Base-by-base conservation (phyloP, 495 filamentous ascomycete species). In the Penicillium waksmanii region DNA sequence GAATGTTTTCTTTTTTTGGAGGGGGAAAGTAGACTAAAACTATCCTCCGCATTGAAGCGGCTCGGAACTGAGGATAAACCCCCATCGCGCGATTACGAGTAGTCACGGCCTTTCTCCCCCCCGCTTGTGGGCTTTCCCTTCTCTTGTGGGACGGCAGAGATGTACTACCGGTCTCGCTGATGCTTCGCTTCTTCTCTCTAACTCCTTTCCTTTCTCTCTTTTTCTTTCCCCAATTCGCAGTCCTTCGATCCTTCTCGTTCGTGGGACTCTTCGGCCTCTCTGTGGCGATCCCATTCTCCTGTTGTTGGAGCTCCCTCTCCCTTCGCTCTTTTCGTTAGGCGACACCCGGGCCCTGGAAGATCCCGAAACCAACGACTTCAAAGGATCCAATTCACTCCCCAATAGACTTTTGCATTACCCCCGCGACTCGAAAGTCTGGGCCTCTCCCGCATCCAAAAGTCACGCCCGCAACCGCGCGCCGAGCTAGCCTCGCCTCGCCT, bases 141-240 rank as follows among this genome's bases (percentile, higher is more conserved):
- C 58, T 56, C 65, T 51, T 38, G 57, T 66, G 66, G 53, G 63
- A 68, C 63, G 66, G 63, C 46, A 67, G 47, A 67, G 46, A 54
- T 55, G 62, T 57, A 54, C 53, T 58, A 52, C 53, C 56, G 18
- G 15, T 35, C 25, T 46, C 31, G 54, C 34, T 47, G 36, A 38
- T 38, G 36, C 33, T 38, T 50, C 31, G 25, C 21, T 48, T 27
- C 17, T 44, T 35, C 61, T 40, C 33, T 15, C 38, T n/a, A 5
- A 43, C 21, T 21, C 23, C 21, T 19, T 33, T 31, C 27, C 18
- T 44, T 27, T 40, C 21, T 38, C 36, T 47, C 21, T 56, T 3
- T 3, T 23, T 18, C 25, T 43, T 42, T 21, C 18, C 15, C 47
- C 47, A 21, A 18, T 15, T 21, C 35, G 25, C 8, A 27, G 23